Conservation (phyloP, 495 filamentous ascomycete species). For the Hypoxylon fuscum region DNA sequence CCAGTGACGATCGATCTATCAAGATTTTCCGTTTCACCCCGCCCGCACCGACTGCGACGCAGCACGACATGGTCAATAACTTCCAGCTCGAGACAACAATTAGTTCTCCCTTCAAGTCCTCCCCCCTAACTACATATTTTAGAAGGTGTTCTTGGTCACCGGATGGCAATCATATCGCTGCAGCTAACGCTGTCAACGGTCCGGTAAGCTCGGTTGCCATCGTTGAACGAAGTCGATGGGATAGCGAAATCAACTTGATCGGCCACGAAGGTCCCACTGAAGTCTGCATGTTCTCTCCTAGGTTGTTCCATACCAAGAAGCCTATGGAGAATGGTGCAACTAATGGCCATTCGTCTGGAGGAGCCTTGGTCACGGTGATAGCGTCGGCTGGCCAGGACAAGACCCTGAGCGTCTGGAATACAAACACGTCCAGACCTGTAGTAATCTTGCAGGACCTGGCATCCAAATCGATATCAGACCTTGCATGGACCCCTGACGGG, state of each 20-base stretch:
- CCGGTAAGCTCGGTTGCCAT: constrained; percentile 97
- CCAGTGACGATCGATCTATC: constrained; percentile 95
- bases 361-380: constrained; percentile 84
- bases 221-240: constrained; percentile 90
- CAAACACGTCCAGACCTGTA: constrained; percentile 87
- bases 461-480: constrained; percentile 88
- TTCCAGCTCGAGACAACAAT: constrained; percentile 92
- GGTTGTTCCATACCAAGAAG: constrained; percentile 79
- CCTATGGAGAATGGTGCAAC: constrained; percentile 55
- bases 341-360: constrained; percentile 45
- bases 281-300: constrained; percentile 95
- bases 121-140: constrained; percentile 96
- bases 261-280: constrained; percentile 97
- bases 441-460: constrained; percentile 88
- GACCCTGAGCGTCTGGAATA: constrained; percentile 95
- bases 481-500: constrained; percentile 95
- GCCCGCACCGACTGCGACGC: constrained; percentile 88
- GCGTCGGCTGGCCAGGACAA: constrained; percentile 97
- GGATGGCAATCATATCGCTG: constrained; percentile 95
- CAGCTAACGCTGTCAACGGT: constrained; percentile 95
- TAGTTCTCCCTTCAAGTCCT: constrained; percentile 80
- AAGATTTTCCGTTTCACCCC: constrained; percentile 96
- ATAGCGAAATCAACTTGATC: constrained; percentile 95
- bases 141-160: constrained; percentile 96
- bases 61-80: constrained; percentile 94